phyloP scores from a whole-genome alignment of 352 stramenopile species.

The Globisporangium rhizosaccharum region DNA sequence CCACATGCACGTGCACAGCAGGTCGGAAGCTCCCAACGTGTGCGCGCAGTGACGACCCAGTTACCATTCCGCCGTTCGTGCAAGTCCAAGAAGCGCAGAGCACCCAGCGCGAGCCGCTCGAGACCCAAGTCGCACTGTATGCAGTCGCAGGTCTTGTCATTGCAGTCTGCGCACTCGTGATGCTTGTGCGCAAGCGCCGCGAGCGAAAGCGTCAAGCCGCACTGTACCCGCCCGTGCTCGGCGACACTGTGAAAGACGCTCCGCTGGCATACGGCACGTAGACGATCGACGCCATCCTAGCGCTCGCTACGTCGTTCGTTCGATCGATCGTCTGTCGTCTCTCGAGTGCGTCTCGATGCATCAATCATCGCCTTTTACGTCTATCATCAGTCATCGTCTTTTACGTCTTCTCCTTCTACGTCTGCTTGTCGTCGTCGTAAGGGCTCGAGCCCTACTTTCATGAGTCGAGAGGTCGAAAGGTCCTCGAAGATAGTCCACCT shows the following conservation, averaged over 20 bases:
- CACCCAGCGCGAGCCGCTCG: no score
- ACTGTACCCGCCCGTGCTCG: conserved; percentile 7
- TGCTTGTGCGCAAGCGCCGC: conserved; percentile 1
- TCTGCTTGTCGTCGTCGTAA: no score
- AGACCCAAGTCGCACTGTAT: no score
- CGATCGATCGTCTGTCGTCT: no score
- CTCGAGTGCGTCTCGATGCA: no score
- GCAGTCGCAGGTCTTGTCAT: background rate
- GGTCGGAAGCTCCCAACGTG: conserved; percentile 29
- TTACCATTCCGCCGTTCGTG: conserved; percentile 3
- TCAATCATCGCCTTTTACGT: no score
- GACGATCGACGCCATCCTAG: background rate
- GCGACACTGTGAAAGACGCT: background rate
- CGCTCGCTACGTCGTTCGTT: no score
- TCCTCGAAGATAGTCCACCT: no score
- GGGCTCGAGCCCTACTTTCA: no score
- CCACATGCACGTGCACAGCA: conserved; percentile 55
- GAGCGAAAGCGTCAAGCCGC: conserved; percentile 4
- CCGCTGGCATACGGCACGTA: conserved; percentile 9
- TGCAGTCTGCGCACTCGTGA: conserved; percentile 1
- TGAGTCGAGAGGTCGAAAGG: no score
- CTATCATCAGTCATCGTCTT: no score
- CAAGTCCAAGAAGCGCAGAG: background rate
- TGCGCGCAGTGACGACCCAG: conserved; percentile 33
- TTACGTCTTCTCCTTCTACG: no score